Conservation (phyloP, 2,329 filamentous ascomycete genomes). For the Fusarium illudens region DNA sequence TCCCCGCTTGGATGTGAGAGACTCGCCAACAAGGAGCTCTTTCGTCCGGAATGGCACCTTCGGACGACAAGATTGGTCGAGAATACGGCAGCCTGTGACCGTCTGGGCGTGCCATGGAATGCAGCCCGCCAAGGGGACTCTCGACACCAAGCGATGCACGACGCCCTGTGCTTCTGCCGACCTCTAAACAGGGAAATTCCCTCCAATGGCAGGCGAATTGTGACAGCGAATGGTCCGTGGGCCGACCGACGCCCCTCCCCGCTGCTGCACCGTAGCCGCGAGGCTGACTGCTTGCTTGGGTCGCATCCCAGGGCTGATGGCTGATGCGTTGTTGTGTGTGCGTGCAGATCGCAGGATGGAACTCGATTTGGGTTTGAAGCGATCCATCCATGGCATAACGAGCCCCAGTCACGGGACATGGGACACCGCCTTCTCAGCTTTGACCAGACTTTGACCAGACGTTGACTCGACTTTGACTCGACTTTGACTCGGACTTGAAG, state of each 20-base stretch:
- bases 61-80: background rate
- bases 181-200: background rate
- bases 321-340: background rate
- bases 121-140: no score
- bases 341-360: conserved; percentile 14
- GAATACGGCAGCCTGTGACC: background rate
- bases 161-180: background rate
- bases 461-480: no score
- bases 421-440: background rate
- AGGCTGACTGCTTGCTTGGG: conserved; percentile 11
- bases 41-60: background rate
- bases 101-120: no score
- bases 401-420: background rate
- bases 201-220: conserved; percentile 21
- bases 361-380: conserved; percentile 7
- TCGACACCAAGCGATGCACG: background rate
- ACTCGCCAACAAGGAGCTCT: conserved; percentile 13
- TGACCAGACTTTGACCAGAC: background rate
- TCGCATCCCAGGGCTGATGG: background rate
- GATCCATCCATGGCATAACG: background rate
- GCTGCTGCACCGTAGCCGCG: background rate
- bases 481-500: no score
- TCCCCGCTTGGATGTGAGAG: background rate
- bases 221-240: conserved; percentile 16
- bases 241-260: background rate